Base-by-base conservation (phyloP, 495 filamentous ascomycete species). In the Podospora conica region DNA sequence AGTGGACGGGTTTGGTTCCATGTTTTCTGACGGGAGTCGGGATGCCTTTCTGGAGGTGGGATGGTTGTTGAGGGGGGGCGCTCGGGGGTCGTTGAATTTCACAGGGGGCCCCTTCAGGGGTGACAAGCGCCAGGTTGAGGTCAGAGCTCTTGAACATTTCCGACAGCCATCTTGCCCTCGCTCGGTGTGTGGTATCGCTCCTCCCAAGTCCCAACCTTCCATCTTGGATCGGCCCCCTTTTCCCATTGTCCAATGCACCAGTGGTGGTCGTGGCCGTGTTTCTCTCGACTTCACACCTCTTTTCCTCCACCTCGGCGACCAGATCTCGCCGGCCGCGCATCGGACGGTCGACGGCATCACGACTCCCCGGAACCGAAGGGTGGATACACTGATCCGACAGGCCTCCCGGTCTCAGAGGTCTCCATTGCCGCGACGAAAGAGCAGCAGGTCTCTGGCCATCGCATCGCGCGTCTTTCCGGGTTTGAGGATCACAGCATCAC, bases 331-430 rank as follows among this genome's bases (percentile, higher is more conserved):
- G 23, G 24, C 11, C 53, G 20, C 64, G 28, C 48, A 60, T 60
- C 61, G 58, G 61, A 68, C 66, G 61, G 22, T 24, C 24, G 56
- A 48, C 57, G 27, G 12, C 33, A 65, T 63, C 62, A 62, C 67
- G 62, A 67, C 54, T 67, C 68, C 59, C 40, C 56, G 58, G 8
- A 59, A 60, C 56, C 22, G 56, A 28, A 29, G n/a, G 33, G 22
- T 22, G 40, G 53, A 55, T 12, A 53, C 23, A 65, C 53, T 61
- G 57, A 68, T 58, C 66, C 66, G 66, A 48, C 59, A 55, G 64
- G 59, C 63, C 24, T 65, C 53, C 59, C 63, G 66, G 67, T 69
- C 63, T 69, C 67, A 69, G 63, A 63, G 57, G 28, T 53, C 27
- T 29, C 53, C 61, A 55, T 56, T 59, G 48, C 59, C 54, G 55